phyloP scores from a whole-genome alignment of 1,139 yeast species.

The Hansenula lynferdii region DNA sequence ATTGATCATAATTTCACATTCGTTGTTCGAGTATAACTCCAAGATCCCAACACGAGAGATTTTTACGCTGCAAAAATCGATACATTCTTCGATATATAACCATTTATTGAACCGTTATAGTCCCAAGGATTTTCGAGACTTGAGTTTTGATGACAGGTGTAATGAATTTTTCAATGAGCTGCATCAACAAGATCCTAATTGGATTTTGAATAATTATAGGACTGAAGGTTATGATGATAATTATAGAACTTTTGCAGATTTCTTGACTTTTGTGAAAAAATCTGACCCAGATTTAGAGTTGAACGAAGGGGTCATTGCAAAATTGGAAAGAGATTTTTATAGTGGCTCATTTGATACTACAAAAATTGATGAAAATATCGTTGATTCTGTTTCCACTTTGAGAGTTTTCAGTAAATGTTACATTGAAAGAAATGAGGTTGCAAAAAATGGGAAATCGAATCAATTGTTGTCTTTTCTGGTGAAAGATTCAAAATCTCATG shows the following conservation, averaged over 20 bases:
- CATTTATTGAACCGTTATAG: slow-evolving; percentile 3
- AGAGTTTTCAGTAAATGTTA: slow-evolving; percentile 40
- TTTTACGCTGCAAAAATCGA: slow-evolving; percentile 11
- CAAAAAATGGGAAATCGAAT: background rate
- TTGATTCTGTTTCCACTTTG: slow-evolving; percentile 32
- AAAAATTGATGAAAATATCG: slow-evolving; percentile 29
- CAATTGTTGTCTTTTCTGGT: background rate
- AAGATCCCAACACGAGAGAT: too few species aligned
- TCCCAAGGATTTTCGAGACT: slow-evolving; percentile 5
- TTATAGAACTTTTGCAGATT: slow-evolving; percentile 26
- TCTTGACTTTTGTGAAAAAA: too few species aligned
- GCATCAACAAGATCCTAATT: slow-evolving; percentile 6
- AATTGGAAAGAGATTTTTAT: slow-evolving; percentile 13
- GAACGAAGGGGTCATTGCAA: slow-evolving; percentile 7
- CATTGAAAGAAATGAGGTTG: slow-evolving; percentile 15
- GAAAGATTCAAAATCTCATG: background rate
- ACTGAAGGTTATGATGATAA: slow-evolving; percentile 19
- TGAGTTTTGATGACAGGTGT: slow-evolving; percentile 14
- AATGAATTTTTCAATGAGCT: slow-evolving; percentile 14
- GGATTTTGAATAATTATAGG: slow-evolving; percentile 19
- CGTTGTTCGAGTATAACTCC: too few species aligned
- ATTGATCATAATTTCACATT: slow-evolving; percentile 8
- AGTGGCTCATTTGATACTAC: slow-evolving; percentile 18
- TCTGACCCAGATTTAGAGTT: slow-evolving; percentile 20
- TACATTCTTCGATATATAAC: slow-evolving; percentile 13